A percentile compares a stretch with the other conserved stretches of the same genome.
Evolutionary conservation across 2,329 filamentous ascomycete genomes (phyloP).

Genomic region (Waltergamsia citrina): DNA sequence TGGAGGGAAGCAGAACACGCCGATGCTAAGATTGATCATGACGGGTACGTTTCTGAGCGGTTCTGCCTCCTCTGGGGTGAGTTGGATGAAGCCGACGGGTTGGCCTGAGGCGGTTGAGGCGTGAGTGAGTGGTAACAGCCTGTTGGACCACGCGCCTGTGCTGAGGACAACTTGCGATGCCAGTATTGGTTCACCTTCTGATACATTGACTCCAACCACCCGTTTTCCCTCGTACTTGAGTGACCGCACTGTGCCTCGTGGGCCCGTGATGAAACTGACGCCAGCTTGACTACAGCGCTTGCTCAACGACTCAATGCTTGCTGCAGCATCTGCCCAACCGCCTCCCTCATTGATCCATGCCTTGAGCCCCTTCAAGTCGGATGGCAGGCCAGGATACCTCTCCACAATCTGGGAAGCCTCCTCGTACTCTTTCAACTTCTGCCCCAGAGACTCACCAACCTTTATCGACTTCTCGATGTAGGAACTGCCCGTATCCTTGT

Average conservation of each 20-base stretch:
- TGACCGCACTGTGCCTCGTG: constrained; percentile 15
- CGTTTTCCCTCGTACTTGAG: constrained; percentile 9
- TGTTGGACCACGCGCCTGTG: constrained; percentile 57
- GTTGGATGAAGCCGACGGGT: constrained; percentile 52
- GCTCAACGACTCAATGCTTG: constrained; percentile 14
- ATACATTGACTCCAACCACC: constrained; percentile 14
- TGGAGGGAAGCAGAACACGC: constrained; percentile 47
- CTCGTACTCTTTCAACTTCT: constrained; percentile 12
- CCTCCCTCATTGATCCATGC: constrained; percentile 17
- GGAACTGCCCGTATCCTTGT: constrained; percentile 8
- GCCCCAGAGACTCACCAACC: constrained; percentile 8
- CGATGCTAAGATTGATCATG: constrained; percentile 43
- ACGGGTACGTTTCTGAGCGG: constrained; percentile 46
- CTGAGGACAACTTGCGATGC: constrained; percentile 56
- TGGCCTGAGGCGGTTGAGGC: constrained; percentile 57
- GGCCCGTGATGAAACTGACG: constrained; percentile 19
- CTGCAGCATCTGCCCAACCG: constrained; percentile 21
- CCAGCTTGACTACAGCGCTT: constrained; percentile 15
- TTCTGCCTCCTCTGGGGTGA: constrained; percentile 48
- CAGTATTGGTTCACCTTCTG: constrained; percentile 28
- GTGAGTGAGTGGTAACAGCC: constrained; percentile 47
- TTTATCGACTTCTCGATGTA: constrained; percentile 12
- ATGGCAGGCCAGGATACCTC: constrained; percentile 10
- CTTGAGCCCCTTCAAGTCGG: constrained; percentile 10
- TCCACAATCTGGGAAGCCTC: constrained; percentile 11